Conservation (phyloP, 2,329 filamentous ascomycete genomes). For the Beauveria bassiana region DNA sequence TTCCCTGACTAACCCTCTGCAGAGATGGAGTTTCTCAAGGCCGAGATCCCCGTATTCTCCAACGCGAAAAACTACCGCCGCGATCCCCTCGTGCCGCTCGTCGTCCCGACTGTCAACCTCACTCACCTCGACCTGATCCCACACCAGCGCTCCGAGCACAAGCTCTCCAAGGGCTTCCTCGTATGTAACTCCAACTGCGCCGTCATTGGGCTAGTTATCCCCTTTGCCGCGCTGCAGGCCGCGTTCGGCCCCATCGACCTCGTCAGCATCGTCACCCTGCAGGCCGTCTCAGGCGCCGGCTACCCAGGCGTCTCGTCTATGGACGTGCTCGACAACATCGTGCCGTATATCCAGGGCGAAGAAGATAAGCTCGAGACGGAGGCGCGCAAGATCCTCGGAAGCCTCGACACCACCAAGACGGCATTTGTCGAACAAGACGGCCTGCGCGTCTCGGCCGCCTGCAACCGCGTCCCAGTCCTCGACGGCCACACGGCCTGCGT, state of each 20-base stretch:
- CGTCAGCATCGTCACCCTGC: slow-evolving; percentile 80
- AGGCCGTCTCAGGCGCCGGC: slow-evolving; percentile 87
- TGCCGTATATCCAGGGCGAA: slow-evolving; percentile 87
- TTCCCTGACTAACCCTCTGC: slow-evolving; percentile 9
- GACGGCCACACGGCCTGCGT: slow-evolving; percentile 96
- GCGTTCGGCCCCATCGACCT: slow-evolving; percentile 75
- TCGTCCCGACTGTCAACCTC: slow-evolving; percentile 93
- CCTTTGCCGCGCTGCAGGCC: slow-evolving; percentile 81
- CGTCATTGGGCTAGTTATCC: slow-evolving; percentile 91
- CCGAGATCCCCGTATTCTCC: slow-evolving; percentile 87
- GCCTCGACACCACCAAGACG: slow-evolving; percentile 61
- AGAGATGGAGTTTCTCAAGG: slow-evolving; percentile 88
- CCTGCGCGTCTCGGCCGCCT: slow-evolving; percentile 76
- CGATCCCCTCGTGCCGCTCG: slow-evolving; percentile 81
- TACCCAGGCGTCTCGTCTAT: slow-evolving; percentile 86
- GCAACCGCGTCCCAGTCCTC: slow-evolving; percentile 89
- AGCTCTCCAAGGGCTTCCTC: slow-evolving; percentile 76
- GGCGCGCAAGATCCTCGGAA: slow-evolving; percentile 87
- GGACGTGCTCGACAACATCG: slow-evolving; percentile 94
- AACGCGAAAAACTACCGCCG: slow-evolving; percentile 97
- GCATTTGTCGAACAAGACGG: slow-evolving; percentile 68
- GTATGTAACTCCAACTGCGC: slow-evolving; percentile 99
- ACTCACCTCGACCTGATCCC: slow-evolving; percentile 79
- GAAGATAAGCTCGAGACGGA: slow-evolving; percentile 96
- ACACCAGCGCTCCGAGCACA: slow-evolving; percentile 70